Percentiles rank a stretch among this genome's conserved stretches.
Evolutionary conservation across 1,284 basidiomycete genomes (phyloP).

Genomic region (Malassezia dermatis): DNA sequence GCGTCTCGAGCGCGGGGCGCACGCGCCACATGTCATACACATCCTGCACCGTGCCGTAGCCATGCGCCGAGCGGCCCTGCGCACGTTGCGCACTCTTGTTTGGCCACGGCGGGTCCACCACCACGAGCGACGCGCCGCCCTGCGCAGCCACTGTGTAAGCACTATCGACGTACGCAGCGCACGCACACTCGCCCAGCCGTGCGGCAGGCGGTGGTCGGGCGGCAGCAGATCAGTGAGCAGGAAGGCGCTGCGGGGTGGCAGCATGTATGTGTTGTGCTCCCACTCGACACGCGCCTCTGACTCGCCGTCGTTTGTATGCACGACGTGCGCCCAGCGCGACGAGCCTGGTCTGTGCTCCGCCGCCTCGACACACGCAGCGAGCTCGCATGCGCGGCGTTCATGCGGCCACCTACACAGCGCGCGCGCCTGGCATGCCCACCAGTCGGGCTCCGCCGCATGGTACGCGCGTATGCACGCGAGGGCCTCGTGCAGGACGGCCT

Average conservation of each 20-base stretch:
- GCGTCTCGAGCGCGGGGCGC: constrained; percentile 10
- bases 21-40: constrained; percentile 20
- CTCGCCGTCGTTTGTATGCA: background rate
- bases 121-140: constrained; percentile 13
- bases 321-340: background rate
- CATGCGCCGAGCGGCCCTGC: background rate
- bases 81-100: constrained; percentile 15
- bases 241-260: constrained; percentile 6
- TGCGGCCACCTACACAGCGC: background rate
- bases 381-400: background rate
- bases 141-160: background rate
- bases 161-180: constrained; percentile 2
- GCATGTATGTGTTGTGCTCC: background rate
- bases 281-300: background rate
- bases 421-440: background rate
- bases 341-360: background rate
- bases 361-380: background rate
- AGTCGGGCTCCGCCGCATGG: background rate
- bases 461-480: background rate
- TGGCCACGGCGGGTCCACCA: constrained; percentile 22
- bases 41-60: constrained; percentile 13
- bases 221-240: constrained; percentile 15
- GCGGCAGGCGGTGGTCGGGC: background rate
- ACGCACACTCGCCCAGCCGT: constrained; percentile 1
- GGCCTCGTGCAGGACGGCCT: background rate